Conservation (phyloP, 1,284 basidiomycete species). For the Ganoderma boninense region DNA sequence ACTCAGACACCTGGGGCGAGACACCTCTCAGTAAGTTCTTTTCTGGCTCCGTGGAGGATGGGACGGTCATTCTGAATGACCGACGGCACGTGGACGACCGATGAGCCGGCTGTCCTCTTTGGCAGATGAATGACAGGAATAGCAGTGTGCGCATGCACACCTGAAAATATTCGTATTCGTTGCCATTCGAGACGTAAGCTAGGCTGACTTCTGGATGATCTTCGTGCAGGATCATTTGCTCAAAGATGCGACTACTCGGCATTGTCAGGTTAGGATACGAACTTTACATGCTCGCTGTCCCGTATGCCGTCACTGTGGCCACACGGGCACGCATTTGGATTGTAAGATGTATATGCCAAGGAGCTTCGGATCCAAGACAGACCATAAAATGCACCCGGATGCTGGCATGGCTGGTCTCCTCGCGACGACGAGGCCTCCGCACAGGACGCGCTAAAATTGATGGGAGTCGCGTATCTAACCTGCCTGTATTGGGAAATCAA, state of each 20-base stretch:
- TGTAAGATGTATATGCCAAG: neutral
- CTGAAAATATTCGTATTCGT: neutral
- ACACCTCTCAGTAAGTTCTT: neutral
- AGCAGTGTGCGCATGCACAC: neutral
- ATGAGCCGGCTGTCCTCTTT: constrained; percentile 1
- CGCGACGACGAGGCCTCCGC: neutral
- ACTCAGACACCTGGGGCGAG: neutral
- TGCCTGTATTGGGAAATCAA: neutral
- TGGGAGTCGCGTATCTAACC: neutral
- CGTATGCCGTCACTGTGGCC: neutral
- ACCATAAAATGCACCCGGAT: neutral
- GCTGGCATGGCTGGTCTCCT: neutral
- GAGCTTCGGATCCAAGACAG: neutral
- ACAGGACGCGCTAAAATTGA: constrained; percentile 1
- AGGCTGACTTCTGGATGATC: neutral
- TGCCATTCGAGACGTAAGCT: neutral
- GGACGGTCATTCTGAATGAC: neutral
- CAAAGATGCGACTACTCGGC: neutral
- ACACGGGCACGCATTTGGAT: neutral
- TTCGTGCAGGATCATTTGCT: neutral
- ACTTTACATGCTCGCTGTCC: neutral
- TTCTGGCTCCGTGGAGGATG: neutral
- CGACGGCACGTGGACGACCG: neutral
- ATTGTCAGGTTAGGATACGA: neutral
- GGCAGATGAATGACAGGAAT: constrained; percentile 10